Conservation (phyloP, 2,329 filamentous ascomycete species). For the Biscogniauxia mediterranea region DNA sequence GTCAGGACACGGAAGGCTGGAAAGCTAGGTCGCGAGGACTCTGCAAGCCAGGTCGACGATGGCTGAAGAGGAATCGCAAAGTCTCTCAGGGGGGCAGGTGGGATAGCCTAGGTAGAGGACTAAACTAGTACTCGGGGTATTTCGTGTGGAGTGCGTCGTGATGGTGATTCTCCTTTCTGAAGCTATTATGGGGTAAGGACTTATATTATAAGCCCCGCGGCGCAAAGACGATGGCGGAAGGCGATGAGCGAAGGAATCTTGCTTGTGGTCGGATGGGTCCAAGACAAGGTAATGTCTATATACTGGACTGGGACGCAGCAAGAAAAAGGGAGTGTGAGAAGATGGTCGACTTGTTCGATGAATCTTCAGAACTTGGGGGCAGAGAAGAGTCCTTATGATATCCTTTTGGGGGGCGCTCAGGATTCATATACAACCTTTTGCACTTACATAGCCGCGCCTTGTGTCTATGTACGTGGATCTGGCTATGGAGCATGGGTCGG, state of each 20-base stretch:
- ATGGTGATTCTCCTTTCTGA: neutral
- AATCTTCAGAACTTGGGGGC: neutral
- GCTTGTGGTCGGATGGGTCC: neutral
- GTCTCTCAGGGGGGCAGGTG: too few species aligned
- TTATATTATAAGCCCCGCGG: neutral
- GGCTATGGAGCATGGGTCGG: neutral
- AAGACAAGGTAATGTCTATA: neutral
- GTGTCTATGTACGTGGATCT: constrained; percentile 2
- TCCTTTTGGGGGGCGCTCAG: neutral
- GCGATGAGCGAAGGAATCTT: neutral
- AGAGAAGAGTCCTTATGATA: neutral
- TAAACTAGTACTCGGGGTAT: neutral
- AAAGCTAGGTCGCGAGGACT: neutral
- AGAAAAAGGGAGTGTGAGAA: neutral
- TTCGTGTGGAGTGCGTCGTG: neutral
- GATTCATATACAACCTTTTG: neutral
- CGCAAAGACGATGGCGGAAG: neutral
- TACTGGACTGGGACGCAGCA: neutral
- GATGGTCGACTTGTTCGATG: neutral
- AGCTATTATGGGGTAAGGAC: neutral
- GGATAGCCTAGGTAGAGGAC: too few species aligned
- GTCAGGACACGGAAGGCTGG: neutral
- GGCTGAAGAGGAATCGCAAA: neutral
- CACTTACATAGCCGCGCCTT: constrained; percentile 5
- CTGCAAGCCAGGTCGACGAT: neutral